A percentile compares a stretch with the other conserved stretches of the same genome.
These are phyloP conservation scores for Mollisiaceae sp. DNA, from an alignment of 2,329 filamentous ascomycete species.

Conservation along the genomic window DNA sequence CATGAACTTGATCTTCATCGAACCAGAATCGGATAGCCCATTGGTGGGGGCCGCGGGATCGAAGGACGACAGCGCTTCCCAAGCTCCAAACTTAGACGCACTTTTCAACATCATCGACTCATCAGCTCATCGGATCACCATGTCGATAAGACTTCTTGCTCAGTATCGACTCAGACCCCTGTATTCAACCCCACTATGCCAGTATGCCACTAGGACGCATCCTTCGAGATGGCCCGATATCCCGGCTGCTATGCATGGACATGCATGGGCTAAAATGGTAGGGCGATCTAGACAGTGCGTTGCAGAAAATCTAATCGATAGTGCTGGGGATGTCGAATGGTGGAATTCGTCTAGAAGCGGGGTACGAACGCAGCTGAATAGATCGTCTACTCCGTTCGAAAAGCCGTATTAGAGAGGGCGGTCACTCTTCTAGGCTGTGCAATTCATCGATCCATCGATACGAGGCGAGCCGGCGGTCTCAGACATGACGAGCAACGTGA, in stretches of 20 bases:
- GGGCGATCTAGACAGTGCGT: not conserved
- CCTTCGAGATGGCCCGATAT: not conserved
- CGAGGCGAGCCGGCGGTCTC: not conserved
- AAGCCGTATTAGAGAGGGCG: too few species aligned
- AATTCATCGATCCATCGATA: too few species aligned
- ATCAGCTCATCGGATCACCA: not conserved
- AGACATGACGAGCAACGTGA: not conserved
- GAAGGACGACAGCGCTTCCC: not conserved
- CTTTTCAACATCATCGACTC: not conserved
- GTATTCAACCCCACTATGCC: not conserved
- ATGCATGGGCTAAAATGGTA: not conserved
- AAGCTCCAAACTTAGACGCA: not conserved
- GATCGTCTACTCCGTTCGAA: too few species aligned
- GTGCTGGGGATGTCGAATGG: not conserved
- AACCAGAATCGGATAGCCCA: not conserved
- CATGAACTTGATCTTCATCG: not conserved
- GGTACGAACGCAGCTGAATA: not conserved
- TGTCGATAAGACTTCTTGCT: not conserved
- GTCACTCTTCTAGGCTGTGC: too few species aligned
- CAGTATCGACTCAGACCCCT: not conserved
- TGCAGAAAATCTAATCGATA: slow-evolving; percentile 1
- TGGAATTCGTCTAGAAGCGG: not conserved
- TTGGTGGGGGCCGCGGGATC: not conserved
- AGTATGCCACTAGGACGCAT: not conserved
- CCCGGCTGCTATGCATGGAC: not conserved